phyloP scores from a whole-genome alignment of 345 rosid species.

The Mercurialis annua region DNA sequence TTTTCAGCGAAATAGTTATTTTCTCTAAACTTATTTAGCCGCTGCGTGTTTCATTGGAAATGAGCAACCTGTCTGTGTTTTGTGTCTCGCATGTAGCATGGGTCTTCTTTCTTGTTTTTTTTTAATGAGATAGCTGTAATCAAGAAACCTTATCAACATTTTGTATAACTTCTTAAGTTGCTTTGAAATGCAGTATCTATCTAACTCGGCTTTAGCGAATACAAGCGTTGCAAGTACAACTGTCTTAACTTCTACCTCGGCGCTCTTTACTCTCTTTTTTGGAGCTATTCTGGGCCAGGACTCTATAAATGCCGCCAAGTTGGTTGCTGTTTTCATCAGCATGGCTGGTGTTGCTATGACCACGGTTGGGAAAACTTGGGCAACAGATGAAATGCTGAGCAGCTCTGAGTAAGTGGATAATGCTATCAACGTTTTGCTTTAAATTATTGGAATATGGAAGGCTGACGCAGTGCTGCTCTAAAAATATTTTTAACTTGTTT shows the following conservation, averaged over 20 bases:
- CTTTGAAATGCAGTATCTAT: conserved; percentile 44
- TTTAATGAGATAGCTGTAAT: not conserved
- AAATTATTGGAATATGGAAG: not conserved
- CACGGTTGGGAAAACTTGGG: conserved; percentile 60
- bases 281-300: conserved; percentile 65
- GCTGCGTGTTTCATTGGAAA: not conserved
- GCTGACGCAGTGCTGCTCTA: not conserved
- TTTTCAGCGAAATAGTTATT: not conserved
- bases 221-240: conserved; percentile 73
- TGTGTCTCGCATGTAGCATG: not conserved
- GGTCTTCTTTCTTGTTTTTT: conserved; percentile 1
- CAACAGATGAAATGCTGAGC: conserved; percentile 43
- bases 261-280: conserved; percentile 60
- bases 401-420: conserved; percentile 40
- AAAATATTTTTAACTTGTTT: not conserved
- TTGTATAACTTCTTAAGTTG: conserved; percentile 3
- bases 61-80: not conserved
- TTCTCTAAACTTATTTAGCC: not conserved
- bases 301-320: conserved; percentile 42
- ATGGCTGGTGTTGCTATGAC: conserved; percentile 75
- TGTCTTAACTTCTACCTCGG: conserved; percentile 60
- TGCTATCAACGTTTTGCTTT: not conserved
- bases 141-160: not conserved
- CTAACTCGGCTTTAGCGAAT: conserved; percentile 59
- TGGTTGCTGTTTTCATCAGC: conserved; percentile 58